A percentile compares a stretch with the other conserved stretches of the same genome.
Evolutionary conservation across 805 yeast species (phyloP).

Genomic region (Spathaspora sp.): DNA sequence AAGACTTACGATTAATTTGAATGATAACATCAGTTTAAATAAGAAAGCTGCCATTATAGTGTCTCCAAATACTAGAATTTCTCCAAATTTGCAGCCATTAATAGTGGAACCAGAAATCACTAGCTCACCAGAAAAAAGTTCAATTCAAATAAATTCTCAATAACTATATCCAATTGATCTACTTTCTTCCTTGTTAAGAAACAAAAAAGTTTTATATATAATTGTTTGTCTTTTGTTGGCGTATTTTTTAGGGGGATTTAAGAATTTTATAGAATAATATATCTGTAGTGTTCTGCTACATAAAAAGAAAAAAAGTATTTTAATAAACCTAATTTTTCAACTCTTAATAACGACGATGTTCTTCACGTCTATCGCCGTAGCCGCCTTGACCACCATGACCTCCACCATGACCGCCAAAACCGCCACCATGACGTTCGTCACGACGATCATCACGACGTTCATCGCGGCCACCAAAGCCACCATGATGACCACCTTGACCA

Average conservation of each 20-base stretch:
- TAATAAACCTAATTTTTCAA: not conserved
- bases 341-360: not conserved
- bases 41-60: not conserved
- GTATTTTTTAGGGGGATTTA: not conserved
- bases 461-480: constrained; percentile 1
- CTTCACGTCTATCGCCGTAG: not conserved
- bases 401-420: constrained; percentile 5
- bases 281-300: not conserved
- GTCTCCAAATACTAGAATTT: not conserved
- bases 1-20: not conserved
- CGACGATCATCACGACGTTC: constrained; percentile 8
- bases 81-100: not conserved
- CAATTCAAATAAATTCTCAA: not conserved
- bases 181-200: not conserved
- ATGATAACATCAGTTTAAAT: not conserved
- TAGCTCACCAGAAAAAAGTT: not conserved
- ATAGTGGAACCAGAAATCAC: not conserved
- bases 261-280: not conserved
- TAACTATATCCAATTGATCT: not conserved
- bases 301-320: not conserved
- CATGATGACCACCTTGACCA: constrained; percentile 8
- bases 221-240: not conserved
- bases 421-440: constrained; percentile 12
- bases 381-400: constrained; percentile 7
- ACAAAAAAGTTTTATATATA: not conserved